phyloP scores from a whole-genome alignment of 106 monocot species.

The Allium sativum region DNA sequence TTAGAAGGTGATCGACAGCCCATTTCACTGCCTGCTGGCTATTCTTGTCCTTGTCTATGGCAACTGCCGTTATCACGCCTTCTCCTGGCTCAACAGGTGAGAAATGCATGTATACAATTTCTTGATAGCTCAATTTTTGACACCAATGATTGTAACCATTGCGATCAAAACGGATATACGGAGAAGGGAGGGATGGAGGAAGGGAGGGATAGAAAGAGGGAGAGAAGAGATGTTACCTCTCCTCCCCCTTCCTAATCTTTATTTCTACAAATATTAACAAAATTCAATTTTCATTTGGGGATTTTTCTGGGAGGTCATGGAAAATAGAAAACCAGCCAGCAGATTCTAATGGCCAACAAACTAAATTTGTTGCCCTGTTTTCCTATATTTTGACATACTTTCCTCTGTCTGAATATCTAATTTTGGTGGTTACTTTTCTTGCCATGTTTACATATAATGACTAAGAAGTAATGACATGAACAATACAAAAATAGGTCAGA shows the following conservation, averaged over 20 bases:
- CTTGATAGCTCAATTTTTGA: not conserved
- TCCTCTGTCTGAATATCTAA: too few relatives aligned
- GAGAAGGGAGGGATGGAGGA: not conserved
- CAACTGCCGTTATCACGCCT: conserved; percentile 31
- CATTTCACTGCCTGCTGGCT: conserved; percentile 54
- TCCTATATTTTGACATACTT: too few relatives aligned
- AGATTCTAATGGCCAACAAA: conserved; percentile 1
- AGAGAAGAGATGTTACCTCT: not conserved
- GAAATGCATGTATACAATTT: not conserved
- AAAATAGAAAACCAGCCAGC: not conserved
- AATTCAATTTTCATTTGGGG: not conserved
- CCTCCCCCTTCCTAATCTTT: not conserved
- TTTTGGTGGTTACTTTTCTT: too few relatives aligned
- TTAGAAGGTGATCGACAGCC: conserved; percentile 39
- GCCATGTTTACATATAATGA: too few relatives aligned
- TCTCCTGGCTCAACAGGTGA: not conserved
- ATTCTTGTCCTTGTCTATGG: conserved; percentile 65
- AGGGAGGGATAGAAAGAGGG: not conserved
- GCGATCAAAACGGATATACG: not conserved
- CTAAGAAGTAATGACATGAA: too few relatives aligned
- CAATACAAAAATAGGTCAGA: too few relatives aligned
- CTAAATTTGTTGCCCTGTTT: not conserved
- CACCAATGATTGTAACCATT: too few relatives aligned
- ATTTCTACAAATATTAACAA: not conserved
- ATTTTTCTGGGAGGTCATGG: not conserved